Percentiles rank a stretch among this genome's conserved stretches.
phyloP scores from a whole-genome alignment of 441 rosid genomes.

The Manihot esculenta region DNA sequence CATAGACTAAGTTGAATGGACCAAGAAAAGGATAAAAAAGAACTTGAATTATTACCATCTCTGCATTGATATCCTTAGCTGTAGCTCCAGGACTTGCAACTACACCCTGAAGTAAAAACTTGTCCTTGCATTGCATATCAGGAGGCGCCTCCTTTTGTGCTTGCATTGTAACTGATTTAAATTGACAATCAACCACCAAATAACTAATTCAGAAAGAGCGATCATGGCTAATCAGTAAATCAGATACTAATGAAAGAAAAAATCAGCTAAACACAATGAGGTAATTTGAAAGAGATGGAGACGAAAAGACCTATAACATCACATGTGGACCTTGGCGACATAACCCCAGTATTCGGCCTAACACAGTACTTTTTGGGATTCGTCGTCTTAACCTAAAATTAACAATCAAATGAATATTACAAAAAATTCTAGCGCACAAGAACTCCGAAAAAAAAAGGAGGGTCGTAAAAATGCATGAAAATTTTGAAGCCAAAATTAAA shows the following conservation, averaged over 20 bases:
- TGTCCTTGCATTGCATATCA: slow-evolving; percentile 92
- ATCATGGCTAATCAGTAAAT: background rate
- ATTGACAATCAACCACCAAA: slow-evolving; percentile 1
- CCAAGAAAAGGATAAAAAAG: background rate
- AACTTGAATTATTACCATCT: slow-evolving; percentile 49
- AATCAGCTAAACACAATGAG: background rate
- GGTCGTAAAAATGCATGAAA: background rate
- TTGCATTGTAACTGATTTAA: slow-evolving; percentile 74
- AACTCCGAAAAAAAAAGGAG: background rate
- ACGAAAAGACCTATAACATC: slow-evolving; percentile 55
- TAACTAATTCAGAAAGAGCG: background rate
- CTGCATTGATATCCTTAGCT: slow-evolving; percentile 53
- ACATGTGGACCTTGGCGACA: slow-evolving; percentile 62
- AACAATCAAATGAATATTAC: background rate
- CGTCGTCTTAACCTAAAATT: slow-evolving; percentile 70
- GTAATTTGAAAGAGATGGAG: slow-evolving; percentile 2
- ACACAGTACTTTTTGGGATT: slow-evolving; percentile 87
- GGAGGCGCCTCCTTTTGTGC: slow-evolving; percentile 79
- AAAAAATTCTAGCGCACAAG: background rate
- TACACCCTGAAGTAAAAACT: slow-evolving; percentile 21
- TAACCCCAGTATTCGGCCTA: slow-evolving; percentile 76
- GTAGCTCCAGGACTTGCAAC: slow-evolving; percentile 56
- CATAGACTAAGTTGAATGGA: slow-evolving; percentile 1
- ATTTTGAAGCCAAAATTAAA: background rate
- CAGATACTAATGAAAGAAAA: no score